Conservation (phyloP, 208 protist genomes). For the Balamuthia mandrillaris region DNA sequence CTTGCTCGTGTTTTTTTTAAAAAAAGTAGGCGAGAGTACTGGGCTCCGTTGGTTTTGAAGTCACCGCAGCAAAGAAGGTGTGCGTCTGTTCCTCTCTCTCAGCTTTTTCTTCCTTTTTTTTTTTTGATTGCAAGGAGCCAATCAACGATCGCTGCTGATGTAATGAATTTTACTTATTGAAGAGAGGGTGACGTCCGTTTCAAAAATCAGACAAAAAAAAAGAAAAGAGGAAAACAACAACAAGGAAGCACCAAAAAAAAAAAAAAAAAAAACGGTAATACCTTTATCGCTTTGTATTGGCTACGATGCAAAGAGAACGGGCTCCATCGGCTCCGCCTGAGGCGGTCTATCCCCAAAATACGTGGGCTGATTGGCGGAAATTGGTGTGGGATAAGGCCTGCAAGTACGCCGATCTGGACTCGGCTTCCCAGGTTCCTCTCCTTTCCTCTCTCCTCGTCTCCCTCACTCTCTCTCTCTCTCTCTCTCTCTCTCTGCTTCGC, state of each 20-base stretch:
- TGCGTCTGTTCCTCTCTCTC: background rate
- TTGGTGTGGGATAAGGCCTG: background rate
- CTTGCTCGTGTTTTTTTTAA: no score
- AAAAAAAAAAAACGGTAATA: no score
- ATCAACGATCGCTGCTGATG: background rate
- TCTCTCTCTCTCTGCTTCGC: background rate
- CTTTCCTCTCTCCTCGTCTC: no score
- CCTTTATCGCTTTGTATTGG: no score
- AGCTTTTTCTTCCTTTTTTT: background rate
- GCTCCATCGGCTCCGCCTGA: no score
- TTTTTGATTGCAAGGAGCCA: background rate
- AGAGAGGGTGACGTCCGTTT: background rate
- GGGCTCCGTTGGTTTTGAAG: background rate
- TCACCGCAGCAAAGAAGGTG: background rate
- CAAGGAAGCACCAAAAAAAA: no score
- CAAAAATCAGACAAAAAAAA: background rate
- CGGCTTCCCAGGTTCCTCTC: constrained; percentile 7
- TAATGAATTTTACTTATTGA: background rate
- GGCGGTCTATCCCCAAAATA: no score
- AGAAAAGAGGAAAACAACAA: no score
- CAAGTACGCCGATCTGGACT: background rate
- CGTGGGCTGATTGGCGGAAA: background rate
- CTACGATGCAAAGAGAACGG: no score
- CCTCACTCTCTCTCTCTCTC: background rate
- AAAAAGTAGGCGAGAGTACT: no score